phyloP scores from a whole-genome alignment of 1,139 yeast genomes.

The Hansenula lynferdii region DNA sequence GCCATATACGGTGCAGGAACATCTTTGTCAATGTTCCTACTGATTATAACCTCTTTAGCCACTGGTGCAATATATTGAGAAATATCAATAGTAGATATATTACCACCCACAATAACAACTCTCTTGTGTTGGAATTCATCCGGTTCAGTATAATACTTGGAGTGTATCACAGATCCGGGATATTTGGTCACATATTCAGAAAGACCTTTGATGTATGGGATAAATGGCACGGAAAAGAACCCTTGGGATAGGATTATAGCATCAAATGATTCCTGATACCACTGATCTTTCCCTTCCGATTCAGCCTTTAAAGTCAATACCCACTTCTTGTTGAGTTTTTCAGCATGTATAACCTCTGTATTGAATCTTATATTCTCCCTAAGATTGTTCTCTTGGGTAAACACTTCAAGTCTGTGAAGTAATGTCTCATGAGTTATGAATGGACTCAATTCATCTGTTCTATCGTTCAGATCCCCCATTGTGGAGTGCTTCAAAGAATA shows the following conservation, averaged over 20 bases:
- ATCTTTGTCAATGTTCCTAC: conserved; percentile 26
- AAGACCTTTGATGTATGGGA: conserved; percentile 40
- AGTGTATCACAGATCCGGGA: conserved; percentile 37
- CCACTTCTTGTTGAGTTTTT: conserved; percentile 36
- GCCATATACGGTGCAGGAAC: conserved; percentile 20
- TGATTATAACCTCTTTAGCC: conserved; percentile 32
- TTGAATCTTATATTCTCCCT: conserved; percentile 32
- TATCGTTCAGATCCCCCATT: conserved; percentile 6
- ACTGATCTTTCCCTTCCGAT: conserved; percentile 18
- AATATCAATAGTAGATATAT: conserved; percentile 43
- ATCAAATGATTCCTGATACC: conserved; percentile 35
- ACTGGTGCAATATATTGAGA: conserved; percentile 41
- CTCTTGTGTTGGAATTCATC: conserved; percentile 31
- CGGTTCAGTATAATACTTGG: conserved; percentile 31
- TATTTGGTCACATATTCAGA: conserved; percentile 30
- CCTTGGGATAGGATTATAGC: conserved; percentile 46
- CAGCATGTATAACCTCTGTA: conserved; percentile 36
- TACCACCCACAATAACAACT: conserved; percentile 44
- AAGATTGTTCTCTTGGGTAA: conserved; percentile 28
- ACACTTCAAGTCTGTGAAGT: conserved; percentile 26
- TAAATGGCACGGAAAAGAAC: conserved; percentile 39
- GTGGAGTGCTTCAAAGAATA: conserved; percentile 36
- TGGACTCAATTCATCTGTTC: conserved; percentile 23
- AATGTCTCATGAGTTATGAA: conserved; percentile 37
- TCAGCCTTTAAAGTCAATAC: conserved; percentile 28